These are phyloP conservation scores for Ligustrum vulgare DNA, from an alignment of 257 asterid genomes.

Conservation along the genomic window DNA sequence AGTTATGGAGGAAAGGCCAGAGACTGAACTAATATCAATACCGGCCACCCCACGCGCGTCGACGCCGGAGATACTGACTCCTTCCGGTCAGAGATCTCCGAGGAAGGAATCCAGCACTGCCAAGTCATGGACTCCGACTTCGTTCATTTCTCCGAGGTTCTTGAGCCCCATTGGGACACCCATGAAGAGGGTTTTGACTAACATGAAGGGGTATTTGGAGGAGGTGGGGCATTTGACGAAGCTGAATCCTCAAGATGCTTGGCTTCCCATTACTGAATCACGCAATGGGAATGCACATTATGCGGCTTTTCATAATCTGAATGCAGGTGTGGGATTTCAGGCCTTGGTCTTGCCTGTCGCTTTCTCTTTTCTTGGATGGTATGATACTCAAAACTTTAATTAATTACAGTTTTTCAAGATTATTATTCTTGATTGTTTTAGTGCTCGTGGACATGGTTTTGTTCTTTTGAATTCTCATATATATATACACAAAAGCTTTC, in stretches of 20 bases:
- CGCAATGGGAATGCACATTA: slow-evolving; percentile 96
- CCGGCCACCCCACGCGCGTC: slow-evolving; percentile 98
- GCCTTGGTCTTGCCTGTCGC: slow-evolving; percentile 96
- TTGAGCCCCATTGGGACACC: slow-evolving; percentile 99
- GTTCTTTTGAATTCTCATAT: not conserved
- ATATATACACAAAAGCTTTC: not conserved
- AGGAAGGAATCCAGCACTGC: slow-evolving; percentile 44
- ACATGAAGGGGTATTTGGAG: slow-evolving; percentile 92
- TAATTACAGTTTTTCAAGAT: not conserved
- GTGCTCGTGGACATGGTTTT: too few species aligned
- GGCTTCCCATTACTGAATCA: slow-evolving; percentile 99
- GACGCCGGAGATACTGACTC: slow-evolving; percentile 91
- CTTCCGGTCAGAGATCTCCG: slow-evolving; percentile 91
- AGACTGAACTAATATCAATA: slow-evolving; percentile 91
- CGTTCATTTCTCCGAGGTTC: slow-evolving; percentile 89
- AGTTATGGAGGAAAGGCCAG: slow-evolving; percentile 86
- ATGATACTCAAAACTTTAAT: slow-evolving; percentile 10
- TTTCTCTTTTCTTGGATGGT: slow-evolving; percentile 97
- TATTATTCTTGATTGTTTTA: not conserved
- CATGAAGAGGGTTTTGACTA: slow-evolving; percentile 83
- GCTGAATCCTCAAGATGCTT: slow-evolving; percentile 96
- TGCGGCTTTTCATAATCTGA: slow-evolving; percentile 93
- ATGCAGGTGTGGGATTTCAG: slow-evolving; percentile 96
- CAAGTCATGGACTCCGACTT: slow-evolving; percentile 96
- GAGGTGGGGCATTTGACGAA: slow-evolving; percentile 95